phyloP scores from a whole-genome alignment of 2,329 filamentous ascomycete species.

The Colletotrichum truncatum region DNA sequence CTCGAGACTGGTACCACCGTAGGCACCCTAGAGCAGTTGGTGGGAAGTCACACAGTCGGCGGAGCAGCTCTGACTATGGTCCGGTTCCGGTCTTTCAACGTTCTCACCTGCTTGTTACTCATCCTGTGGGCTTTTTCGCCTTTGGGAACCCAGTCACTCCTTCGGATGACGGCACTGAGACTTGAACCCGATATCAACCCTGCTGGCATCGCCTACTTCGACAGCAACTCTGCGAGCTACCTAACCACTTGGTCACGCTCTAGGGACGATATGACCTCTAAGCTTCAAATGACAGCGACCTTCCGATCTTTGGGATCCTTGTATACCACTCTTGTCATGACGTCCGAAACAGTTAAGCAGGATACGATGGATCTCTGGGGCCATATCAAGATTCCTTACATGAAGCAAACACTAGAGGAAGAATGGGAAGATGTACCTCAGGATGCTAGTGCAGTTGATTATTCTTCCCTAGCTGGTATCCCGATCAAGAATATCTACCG shows the following conservation, averaged over 20 bases:
- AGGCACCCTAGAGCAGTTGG: conserved; percentile 37
- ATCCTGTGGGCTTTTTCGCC: conserved; percentile 40
- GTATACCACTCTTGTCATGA: conserved; percentile 32
- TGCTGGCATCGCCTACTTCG: not conserved
- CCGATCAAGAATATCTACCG: not conserved
- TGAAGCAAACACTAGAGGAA: not conserved
- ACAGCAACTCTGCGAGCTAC: not conserved
- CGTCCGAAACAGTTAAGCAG: conserved; percentile 30
- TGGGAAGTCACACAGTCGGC: conserved; percentile 41
- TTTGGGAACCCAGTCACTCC: conserved; percentile 38
- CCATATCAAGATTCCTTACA: conserved; percentile 38
- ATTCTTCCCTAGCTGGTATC: conserved; percentile 9
- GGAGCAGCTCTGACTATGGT: conserved; percentile 36
- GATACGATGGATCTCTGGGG: conserved; percentile 37
- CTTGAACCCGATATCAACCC: not conserved
- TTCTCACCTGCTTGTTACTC: conserved; percentile 34
- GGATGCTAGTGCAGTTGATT: not conserved
- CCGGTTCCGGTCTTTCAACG: conserved; percentile 36
- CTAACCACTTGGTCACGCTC: too few relatives aligned
- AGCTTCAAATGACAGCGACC: too few relatives aligned
- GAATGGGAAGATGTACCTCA: not conserved
- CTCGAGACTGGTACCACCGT: conserved; percentile 38
- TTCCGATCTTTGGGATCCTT: not conserved
- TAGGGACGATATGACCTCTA: too few relatives aligned
- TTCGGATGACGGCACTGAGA: conserved; percentile 25